Evolutionary conservation across 495 filamentous ascomycete species (phyloP), one percentile per base, ranked within the genome.

Genomic region (Wilcoxina mikolae): DNA sequence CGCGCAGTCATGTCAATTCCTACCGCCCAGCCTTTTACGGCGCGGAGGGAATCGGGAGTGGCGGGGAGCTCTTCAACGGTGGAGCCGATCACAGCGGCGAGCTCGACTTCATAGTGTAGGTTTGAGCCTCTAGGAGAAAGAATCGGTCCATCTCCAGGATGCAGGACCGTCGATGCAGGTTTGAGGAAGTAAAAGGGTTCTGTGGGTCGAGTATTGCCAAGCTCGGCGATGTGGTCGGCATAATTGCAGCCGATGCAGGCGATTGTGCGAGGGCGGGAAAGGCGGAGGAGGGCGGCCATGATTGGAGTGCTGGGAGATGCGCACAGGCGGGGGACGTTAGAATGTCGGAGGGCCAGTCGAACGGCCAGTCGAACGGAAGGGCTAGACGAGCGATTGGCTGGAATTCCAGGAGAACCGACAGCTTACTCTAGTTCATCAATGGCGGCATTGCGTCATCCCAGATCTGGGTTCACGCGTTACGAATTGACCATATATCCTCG

Each of bases 121-220:
- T 78, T 82, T 35, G 87, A 80, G 56, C 89, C 90, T 55, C 70
- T 74, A 17, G 91, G 91, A 35, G 81, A 78, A 51, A 94, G 78
- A 33, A 95, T 79, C n/a, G 88, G 84, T 3, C 93, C 89, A 25
- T 75, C 73, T 35, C 74, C 73, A 2, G 89, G 88, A 15, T 81
- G 74, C 1, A 95, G 77, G 57, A 99, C 81, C 17, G 87, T 81
- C 51, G 81, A 80, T 0, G 87, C 66, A 4, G 91, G 93, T 76
- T 99, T 99, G 56, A 95, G 77, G 78, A 99, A 99, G 81, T 94
- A 99, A 72, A 99, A 95, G 4, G 93, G 91, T 66, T 93, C 84
- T 68, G 85, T 87, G 53, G 91, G 88, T 42, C 78, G 75, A 53
- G 75, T 72, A 68, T 81, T 94, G 73, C 86, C 87, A 61, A 99